Evolutionary conservation across 2,329 filamentous ascomycete species (phyloP).

Genomic region (Fusarium ramigenum): DNA sequence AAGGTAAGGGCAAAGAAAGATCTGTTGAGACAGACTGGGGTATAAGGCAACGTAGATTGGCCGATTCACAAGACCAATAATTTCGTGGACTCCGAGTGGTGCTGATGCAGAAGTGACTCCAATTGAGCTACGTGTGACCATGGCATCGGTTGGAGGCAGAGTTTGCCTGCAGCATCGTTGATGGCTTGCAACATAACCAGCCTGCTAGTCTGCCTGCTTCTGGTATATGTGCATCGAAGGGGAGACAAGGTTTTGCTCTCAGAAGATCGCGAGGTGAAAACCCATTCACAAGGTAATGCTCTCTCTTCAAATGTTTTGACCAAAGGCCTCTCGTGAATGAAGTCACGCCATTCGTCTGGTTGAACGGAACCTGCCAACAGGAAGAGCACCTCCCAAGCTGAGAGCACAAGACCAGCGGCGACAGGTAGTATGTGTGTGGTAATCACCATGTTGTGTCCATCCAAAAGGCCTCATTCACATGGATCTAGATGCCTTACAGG

Average conservation of each 20-base stretch:
- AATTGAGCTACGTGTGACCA: constrained; percentile 39
- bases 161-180: constrained; percentile 28
- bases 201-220: background rate
- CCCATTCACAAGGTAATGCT: constrained; percentile 7
- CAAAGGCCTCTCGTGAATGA: background rate
- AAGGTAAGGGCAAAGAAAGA: constrained; percentile 6
- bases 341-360: background rate
- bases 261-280: background rate
- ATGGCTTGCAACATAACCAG: constrained; percentile 5
- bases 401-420: background rate
- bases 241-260: background rate
- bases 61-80: constrained; percentile 30
- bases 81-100: constrained; percentile 19
- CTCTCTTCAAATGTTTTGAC: constrained; percentile 8
- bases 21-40: background rate
- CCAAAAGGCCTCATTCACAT: constrained; percentile 1
- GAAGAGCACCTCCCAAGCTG: background rate
- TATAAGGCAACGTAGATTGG: constrained; percentile 17
- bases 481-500: constrained; percentile 9
- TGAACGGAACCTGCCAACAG: background rate
- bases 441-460: background rate
- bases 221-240: background rate
- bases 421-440: background rate
- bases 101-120: constrained; percentile 7
- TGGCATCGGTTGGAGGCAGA: constrained; percentile 37